Conservation (phyloP, 2,329 filamentous ascomycete species). For the Aspergillus sclerotialis region DNA sequence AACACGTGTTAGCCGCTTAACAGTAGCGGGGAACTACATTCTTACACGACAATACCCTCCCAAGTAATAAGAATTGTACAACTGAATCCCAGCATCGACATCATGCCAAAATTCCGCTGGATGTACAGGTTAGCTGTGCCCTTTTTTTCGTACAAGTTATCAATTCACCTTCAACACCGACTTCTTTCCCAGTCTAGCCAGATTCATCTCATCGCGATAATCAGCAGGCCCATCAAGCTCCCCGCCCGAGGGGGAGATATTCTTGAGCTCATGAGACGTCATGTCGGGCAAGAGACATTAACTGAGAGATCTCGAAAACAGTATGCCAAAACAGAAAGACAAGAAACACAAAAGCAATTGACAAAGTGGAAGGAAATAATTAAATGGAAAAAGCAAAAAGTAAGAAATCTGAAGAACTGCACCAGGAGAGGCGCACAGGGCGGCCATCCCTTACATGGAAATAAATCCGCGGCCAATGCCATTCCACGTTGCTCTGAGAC, state of each 20-base stretch:
- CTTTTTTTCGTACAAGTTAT: not conserved
- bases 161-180: conserved; percentile 39
- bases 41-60: conserved; percentile 33
- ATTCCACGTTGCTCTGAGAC: too few relatives aligned
- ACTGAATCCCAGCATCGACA: conserved; percentile 36
- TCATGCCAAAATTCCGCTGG: conserved; percentile 34
- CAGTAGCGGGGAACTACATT: conserved; percentile 1
- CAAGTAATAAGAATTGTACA: conserved; percentile 35
- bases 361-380: too few relatives aligned
- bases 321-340: too few relatives aligned
- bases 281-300: not conserved
- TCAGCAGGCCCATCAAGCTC: not conserved
- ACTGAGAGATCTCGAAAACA: too few relatives aligned
- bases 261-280: not conserved
- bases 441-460: too few relatives aligned
- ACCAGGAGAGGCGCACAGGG: too few relatives aligned
- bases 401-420: too few relatives aligned
- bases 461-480: too few relatives aligned
- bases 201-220: conserved; percentile 8
- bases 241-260: not conserved
- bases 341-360: too few relatives aligned
- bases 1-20: not conserved
- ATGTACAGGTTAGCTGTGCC: not conserved
- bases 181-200: conserved; percentile 45
- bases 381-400: not conserved